Evolutionary conservation across 2,329 filamentous ascomycete genomes (phyloP), one percentile per base, ranked within the genome.

Genomic region (Aureobasidium sp.): DNA sequence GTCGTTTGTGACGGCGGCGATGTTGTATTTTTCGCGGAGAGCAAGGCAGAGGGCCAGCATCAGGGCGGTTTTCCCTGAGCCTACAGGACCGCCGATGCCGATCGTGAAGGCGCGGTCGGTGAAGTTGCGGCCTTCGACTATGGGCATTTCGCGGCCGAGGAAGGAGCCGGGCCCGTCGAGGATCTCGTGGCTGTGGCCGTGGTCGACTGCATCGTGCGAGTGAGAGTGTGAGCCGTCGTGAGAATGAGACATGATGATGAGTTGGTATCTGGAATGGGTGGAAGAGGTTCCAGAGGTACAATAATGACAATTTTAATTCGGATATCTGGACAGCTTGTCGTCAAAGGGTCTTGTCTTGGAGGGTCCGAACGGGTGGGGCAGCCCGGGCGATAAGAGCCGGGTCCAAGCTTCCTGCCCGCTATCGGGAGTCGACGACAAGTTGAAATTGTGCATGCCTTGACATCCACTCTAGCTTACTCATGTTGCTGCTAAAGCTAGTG

Each of bases 1-100:
- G 77, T 97, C 91, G 78, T 97, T 97, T 45, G 93, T 98, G 19
- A 98, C 91, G 56, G 90, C 93, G 1, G 93, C 93, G 64, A 98
- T 86, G 66, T 84, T 89, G 79, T 88, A 90, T 53, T 80, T 76
- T 47, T 84, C 77, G 57, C 93, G 86, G 6, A 98, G 83, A 6
- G 86, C 85, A 30, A 84, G 84, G 75, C 90, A 96, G 61, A 97
- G 86, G 34, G 88, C 85, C 10, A 96, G 83, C 91, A 98, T 97
- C 24, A 97, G 80, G 16, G 93, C 93, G 0, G 93, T 97, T 72
- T 98, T 98, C 66, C 93, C 93, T 21, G 90, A 96, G 59, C 93
- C 93, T 51, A 98, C 93, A 57, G 93, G 93, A 38, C 93, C 93
- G 73, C 93, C 93, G 71, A 97, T 97, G n/a, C 93, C 93, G 64